phyloP scores from a whole-genome alignment of 805 yeast genomes.

The Candida jianshihensis region DNA sequence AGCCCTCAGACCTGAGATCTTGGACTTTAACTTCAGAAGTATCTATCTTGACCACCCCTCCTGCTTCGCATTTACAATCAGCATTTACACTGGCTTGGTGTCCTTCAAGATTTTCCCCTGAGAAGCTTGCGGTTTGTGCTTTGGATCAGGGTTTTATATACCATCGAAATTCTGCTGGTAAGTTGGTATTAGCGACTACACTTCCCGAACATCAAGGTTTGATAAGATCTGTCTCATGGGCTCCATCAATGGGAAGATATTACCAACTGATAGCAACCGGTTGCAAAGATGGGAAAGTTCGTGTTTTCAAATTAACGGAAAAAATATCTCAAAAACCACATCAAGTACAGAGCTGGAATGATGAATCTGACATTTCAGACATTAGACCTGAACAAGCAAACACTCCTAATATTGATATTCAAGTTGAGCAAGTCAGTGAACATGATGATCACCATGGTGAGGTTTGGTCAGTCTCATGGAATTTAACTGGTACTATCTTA shows the following conservation, averaged over 20 bases:
- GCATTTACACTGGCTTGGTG: conserved; percentile 89
- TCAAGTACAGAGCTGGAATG: conserved; percentile 10
- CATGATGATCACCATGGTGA: conserved; percentile 77
- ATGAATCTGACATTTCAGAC: conserved; percentile 10
- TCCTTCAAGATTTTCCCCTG: conserved; percentile 74
- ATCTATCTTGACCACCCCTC: conserved; percentile 58
- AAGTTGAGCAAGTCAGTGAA: conserved; percentile 56
- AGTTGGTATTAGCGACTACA: conserved; percentile 49
- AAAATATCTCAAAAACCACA: conserved; percentile 8
- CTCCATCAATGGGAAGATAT: conserved; percentile 89
- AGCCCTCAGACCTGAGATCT: conserved; percentile 77
- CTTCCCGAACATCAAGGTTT: conserved; percentile 83
- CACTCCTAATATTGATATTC: conserved; percentile 24
- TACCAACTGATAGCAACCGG: conserved; percentile 91
- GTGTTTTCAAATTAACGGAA: conserved; percentile 73
- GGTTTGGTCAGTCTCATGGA: conserved; percentile 97
- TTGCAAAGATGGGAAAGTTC: conserved; percentile 87
- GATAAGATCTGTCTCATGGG: conserved; percentile 90
- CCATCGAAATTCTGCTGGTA: conserved; percentile 43
- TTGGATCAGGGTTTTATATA: conserved; percentile 84
- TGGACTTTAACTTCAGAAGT: conserved; percentile 79
- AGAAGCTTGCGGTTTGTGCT: conserved; percentile 77
- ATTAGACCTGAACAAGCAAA: too few species aligned
- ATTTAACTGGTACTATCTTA: conserved; percentile 83
- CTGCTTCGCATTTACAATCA: conserved; percentile 76